Conservation (phyloP, 108 stramenopile genomes). For the Cyclotella baltica region DNA sequence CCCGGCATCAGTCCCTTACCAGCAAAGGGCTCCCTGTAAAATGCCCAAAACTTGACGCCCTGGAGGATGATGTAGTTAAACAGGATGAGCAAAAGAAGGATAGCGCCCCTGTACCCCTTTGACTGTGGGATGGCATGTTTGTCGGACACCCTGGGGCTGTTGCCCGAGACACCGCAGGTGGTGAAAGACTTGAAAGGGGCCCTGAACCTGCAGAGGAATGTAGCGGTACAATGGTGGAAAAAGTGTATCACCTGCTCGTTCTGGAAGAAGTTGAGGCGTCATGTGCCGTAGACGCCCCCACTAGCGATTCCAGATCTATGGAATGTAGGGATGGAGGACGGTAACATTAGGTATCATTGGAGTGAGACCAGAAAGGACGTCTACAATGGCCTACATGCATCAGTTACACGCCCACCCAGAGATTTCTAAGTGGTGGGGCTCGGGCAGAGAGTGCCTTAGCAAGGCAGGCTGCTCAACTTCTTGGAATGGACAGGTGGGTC, state of each 20-base stretch:
- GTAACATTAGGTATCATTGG: neutral
- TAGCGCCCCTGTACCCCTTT: neutral
- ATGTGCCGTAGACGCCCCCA: no score
- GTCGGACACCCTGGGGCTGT: neutral
- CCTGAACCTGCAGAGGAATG: neutral
- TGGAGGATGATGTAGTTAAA: conserved; percentile 8
- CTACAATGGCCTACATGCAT: neutral
- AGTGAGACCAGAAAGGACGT: neutral
- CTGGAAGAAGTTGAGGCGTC: neutral
- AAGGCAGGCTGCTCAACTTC: conserved; percentile 20
- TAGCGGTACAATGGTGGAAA: neutral
- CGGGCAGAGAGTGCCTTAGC: conserved; percentile 19
- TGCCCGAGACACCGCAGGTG: neutral
- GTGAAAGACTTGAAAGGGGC: neutral
- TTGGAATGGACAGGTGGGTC: conserved; percentile 58
- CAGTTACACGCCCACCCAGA: neutral
- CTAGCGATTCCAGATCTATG: no score
- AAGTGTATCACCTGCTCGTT: neutral
- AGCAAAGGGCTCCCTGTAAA: neutral
- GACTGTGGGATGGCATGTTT: conserved; percentile 5
- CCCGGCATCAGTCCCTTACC: neutral
- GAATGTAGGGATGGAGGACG: no score
- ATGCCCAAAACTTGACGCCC: no score
- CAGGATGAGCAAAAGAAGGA: conserved; percentile 9
- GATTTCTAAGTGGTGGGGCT: neutral